These are phyloP conservation scores for Clarireedia paspali DNA, from an alignment of 2,329 filamentous ascomycete species.

Conservation along the genomic window DNA sequence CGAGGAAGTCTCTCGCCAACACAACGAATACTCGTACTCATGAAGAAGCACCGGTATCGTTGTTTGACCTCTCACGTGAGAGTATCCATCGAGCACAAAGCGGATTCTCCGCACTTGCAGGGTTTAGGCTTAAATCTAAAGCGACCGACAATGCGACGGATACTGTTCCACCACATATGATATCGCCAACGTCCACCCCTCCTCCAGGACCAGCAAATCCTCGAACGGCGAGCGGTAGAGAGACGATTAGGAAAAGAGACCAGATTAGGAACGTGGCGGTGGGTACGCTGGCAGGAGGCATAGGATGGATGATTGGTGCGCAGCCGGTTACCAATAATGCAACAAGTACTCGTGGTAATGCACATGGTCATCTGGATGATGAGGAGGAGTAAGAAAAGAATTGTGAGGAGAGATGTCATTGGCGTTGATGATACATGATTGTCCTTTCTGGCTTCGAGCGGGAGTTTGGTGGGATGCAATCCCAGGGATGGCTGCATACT, in stretches of 20 bases:
- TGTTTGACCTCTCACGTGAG: constrained; percentile 56
- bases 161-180: background rate
- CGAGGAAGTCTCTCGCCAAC: constrained; percentile 26
- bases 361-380: background rate
- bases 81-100: constrained; percentile 51
- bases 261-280: constrained; percentile 59
- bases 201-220: background rate
- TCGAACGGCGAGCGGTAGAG: constrained; percentile 9
- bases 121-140: constrained; percentile 15
- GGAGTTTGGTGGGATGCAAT: too few species aligned
- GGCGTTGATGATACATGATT: too few species aligned
- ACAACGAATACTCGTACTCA: constrained; percentile 31
- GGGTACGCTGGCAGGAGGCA: constrained; percentile 57
- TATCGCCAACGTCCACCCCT: background rate
- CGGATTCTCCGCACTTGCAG: constrained; percentile 47
- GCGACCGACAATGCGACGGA: constrained; percentile 4
- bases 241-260: constrained; percentile 61
- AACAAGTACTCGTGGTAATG: background rate
- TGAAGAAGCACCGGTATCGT: constrained; percentile 55
- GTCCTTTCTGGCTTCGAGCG: too few species aligned
- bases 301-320: constrained; percentile 61
- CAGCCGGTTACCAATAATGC: constrained; percentile 14
- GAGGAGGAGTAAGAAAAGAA: background rate
- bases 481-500: too few species aligned
- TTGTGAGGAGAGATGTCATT: too few species aligned